Evolutionary conservation across 768 basidiomycete species (phyloP), one percentile per base, ranked within the genome.

Genomic region (Chlorophyllum brunneum): DNA sequence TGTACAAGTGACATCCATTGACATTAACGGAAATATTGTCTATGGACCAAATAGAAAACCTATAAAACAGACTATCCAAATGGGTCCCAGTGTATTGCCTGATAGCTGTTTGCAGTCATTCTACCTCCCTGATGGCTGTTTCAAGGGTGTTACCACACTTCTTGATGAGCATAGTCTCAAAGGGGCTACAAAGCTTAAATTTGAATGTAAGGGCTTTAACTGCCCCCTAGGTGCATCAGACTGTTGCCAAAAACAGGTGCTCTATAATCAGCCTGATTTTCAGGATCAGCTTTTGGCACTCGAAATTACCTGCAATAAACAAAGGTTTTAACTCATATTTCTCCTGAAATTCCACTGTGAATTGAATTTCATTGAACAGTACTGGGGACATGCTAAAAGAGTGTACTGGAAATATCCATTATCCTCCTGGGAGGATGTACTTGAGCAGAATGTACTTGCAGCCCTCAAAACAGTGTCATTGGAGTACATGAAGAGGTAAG

Each of bases 71-170:
- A 64, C 64, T 47, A 54, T 64, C 20, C 42, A 36, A 2, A 77
- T 77, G 73, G 7, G 4, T 2, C 8, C 22, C 24, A 22, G 22
- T 24, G 2, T 26, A 2, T 26, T 42, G 9, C 22, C 36, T 29
- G 24, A 67, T 58, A 64, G 67, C 3, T 20, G 22, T 4, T 54
- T 54, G 5, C 69, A 73, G 43, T 26, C 48, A 7, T 48, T 72
- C n/a, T 73, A 73, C 55, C 72, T 59, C 54, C 62, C 64, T 1
- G 56, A 58, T 0, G 62, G 51, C 10, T 62, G 68, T 42, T 75
- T 73, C 61, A 72, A 73, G 54, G 72, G 72, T 20, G 73, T 70
- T 65, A 63, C 57, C 2, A 38, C 43, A 0, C 64, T 71, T 43
- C 58, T 71, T 3, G 15, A 61, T 18, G 68, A 59, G 41, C 41